Conservation (phyloP, 768 basidiomycete genomes). For the Termitomyces sp. region DNA sequence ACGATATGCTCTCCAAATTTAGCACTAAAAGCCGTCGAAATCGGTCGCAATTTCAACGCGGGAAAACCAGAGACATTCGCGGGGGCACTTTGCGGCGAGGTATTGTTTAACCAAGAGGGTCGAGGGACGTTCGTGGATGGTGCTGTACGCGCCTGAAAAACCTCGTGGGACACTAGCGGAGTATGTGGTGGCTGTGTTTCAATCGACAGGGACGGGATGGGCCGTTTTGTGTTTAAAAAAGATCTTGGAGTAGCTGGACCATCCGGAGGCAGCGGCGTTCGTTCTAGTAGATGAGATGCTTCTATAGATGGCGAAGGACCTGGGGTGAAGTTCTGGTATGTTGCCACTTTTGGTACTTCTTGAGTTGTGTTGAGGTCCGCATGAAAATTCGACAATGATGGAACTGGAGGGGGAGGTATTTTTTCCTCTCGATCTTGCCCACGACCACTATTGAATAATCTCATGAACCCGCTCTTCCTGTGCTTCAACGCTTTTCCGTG, state of each 20-base stretch:
- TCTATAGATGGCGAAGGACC: slow-evolving; percentile 30
- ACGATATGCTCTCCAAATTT: slow-evolving; percentile 55
- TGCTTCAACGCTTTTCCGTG: slow-evolving; percentile 50
- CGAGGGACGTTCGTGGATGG: slow-evolving; percentile 6
- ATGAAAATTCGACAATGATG: slow-evolving; percentile 37
- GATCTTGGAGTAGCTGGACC: not conserved
- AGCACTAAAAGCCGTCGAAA: slow-evolving; percentile 71
- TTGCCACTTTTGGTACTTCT: slow-evolving; percentile 22
- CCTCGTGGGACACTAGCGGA: slow-evolving; percentile 18
- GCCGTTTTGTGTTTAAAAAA: slow-evolving; percentile 27
- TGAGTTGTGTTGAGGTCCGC: slow-evolving; percentile 22
- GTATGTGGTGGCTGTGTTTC: slow-evolving; percentile 26
- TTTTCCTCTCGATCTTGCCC: slow-evolving; percentile 43
- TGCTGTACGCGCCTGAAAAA: slow-evolving; percentile 21
- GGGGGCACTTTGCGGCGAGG: slow-evolving; percentile 57
- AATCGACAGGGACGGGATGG: slow-evolving; percentile 38
- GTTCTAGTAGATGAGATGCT: slow-evolving; percentile 10
- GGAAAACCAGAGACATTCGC: slow-evolving; percentile 59
- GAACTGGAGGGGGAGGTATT: slow-evolving; percentile 51
- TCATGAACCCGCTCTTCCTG: slow-evolving; percentile 81
- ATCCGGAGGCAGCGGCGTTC: slow-evolving; percentile 5
- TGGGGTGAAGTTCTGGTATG: slow-evolving; percentile 38
- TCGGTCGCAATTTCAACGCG: slow-evolving; percentile 63
- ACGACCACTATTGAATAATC: slow-evolving; percentile 59
- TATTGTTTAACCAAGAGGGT: slow-evolving; percentile 22